Base-by-base conservation (phyloP, 2,329 filamentous ascomycete species). In the Raffaelea albimanens region DNA sequence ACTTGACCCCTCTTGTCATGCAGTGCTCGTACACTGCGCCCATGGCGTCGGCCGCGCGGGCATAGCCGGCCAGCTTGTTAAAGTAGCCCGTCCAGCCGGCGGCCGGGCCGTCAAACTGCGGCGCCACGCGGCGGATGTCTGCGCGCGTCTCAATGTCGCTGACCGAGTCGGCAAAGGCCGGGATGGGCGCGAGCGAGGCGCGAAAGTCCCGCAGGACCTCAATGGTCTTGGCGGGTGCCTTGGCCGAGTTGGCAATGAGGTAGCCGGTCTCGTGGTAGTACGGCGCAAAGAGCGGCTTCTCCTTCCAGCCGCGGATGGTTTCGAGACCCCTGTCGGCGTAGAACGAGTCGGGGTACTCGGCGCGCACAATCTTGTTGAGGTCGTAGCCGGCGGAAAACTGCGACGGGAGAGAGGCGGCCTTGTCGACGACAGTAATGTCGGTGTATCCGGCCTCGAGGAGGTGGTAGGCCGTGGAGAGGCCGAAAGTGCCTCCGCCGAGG, bases 331-430 rank as follows among this genome's bases (percentile, higher is more conserved):
- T 56, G 2, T 75, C 63, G 1, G 73, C 73, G 49, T 80, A 80
- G 48, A 75, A 76, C 0, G 66, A 62, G 50, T 79, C 74, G 52
- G 76, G 73, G 49, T 80, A 80, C 53, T 80, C 75, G 3, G 71
- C 74, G 2, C 76, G 68, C 31, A 80, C 65, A 49, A 81, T 80
- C 58, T 81, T 81, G 57, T 80, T 81, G 29, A 81, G 56, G 52
- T 82, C 76, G 50, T 78, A 76, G 19, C 70, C 76, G 0, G 44
- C 44, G 10, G 44, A 46, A 8, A 14, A 31, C 23, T 11, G 13
- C 11, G 44, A 67, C 53, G 64, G 65, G 2, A 41, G 4, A n/a
- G 38, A 34, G 2, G 23, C 19, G n/a, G 38, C 18, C 25, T 41
- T 41, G 75, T 78, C 0, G 76, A 71, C 64, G 11, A 76, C 66